These are phyloP conservation scores for Cryomyces minteri DNA, from an alignment of 495 filamentous ascomycete species.

Conservation along the genomic window DNA sequence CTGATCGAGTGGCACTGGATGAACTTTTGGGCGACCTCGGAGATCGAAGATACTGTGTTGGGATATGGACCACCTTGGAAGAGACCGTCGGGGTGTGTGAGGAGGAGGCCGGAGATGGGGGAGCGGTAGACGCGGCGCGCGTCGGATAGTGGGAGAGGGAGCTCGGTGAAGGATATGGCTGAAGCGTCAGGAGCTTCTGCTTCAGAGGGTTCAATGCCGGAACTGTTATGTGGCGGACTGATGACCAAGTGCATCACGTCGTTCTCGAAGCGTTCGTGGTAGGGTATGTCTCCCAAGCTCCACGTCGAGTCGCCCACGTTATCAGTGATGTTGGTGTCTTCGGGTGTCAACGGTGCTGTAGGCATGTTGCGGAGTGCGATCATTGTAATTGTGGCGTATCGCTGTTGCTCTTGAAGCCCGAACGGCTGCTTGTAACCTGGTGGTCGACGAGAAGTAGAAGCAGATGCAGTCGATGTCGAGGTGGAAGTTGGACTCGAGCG, in stretches of 20 bases:
- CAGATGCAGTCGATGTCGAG: no score
- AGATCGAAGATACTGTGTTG: background rate
- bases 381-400: no score
- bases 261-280: background rate
- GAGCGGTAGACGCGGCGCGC: conserved; percentile 14
- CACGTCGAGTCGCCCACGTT: background rate
- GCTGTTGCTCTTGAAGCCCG: no score
- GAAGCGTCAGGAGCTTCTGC: background rate
- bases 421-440: no score
- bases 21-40: conserved; percentile 8
- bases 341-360: no score
- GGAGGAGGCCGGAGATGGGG: conserved; percentile 15
- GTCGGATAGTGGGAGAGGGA: conserved; percentile 19
- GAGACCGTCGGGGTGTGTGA: conserved; percentile 20
- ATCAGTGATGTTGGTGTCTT: no score
- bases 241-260: background rate
- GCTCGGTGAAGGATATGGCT: conserved; percentile 1
- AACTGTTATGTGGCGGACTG: background rate
- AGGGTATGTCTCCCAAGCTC: background rate
- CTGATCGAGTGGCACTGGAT: conserved; percentile 4
- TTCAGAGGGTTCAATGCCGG: background rate
- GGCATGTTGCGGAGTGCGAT: no score
- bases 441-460: no score
- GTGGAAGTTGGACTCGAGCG: no score
- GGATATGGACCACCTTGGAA: conserved; percentile 20